Evolutionary conservation across 1,139 yeast species (phyloP), one percentile per base, ranked within the genome.

Genomic region (Blastobotrys serpentis): DNA sequence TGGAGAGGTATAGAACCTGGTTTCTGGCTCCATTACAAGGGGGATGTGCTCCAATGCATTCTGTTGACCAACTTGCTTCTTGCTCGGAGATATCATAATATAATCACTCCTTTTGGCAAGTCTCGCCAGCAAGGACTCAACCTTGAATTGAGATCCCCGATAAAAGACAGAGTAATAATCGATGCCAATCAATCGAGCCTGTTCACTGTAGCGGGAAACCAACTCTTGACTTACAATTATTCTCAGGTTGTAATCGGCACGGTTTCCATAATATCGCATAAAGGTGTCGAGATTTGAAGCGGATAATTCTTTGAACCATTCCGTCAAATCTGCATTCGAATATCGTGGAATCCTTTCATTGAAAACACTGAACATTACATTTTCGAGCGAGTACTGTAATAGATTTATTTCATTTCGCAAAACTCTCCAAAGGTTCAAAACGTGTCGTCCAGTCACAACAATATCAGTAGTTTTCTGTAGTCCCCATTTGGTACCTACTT

Each of bases 141-240:
- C 96, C 61, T 87, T 90, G 63, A 76, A 92, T 61, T 92, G 98
- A 0, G 98, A 89, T 0, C 98, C 98, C 52, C 98, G 71, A 48
- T 87, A 84, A 54, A 86, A 79, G 14, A 89, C 89, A 1, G 97
- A 88, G 61, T 82, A 78, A 64, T 89, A 92, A 59, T 92, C 98
- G 38, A 92, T 81, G 0, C 98, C 98, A 36, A 89, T 78, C 33
- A 92, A 67, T 42, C 96, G 73, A 0, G 97, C 88, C 64, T 87
- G 86, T 57, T 90, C 98, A 16, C 85, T 80, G 43, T 86, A 86
- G 57, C 83, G 75, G 5, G 82, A 74, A 1, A 92, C 73, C 3
- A 87, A 63, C 56, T 88, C 96, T 50, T 81, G 82, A 14, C 77
- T 73, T 7, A 74, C 76, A 4, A 89, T 67, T 1, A 90, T 66